Base-by-base conservation (phyloP, 352 stramenopile species). In the Blastocystis sp. region DNA sequence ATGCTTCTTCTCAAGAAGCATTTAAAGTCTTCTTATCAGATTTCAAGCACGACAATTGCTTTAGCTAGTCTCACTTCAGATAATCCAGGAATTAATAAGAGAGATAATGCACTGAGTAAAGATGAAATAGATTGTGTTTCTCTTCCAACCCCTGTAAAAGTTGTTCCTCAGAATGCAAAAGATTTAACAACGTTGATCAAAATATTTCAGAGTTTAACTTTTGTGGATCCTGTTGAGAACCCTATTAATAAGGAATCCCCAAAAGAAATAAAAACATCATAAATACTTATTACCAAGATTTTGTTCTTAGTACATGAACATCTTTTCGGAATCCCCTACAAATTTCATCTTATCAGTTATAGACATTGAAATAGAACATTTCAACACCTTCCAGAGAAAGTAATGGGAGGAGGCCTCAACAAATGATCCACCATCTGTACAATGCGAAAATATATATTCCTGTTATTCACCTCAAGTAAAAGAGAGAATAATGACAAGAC, bases 1-100 rank as follows among this genome's bases (percentile, higher is more conserved):
- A 60, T 81, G 69, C 51, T 81, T 48, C 19, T 56, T 3, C 40
- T 81, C 13, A 81, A 81, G 27, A 81, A 81, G 44, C 69, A 81
- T 33, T 62, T 81, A n/a, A 81, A 81, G 44, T 59, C 42, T 59
- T 27, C 42, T 13, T 81, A 81, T 37, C 69, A 81, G 2, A 81
- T 81, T 44, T 64, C 69, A 62, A 81, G 44, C 24, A 81, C 48
- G 11, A 54, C 40, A 19, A 56, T 81, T 0, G 69, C 69, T 24
- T 33, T 59, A 51, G 69, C 69, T 44, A 64, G 42, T 59, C 27
- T 81, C 17, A 59, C 6, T 9, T 27, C 33, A 1, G 69, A 81
- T 37, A 62, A 81, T 27, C 69, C 40, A 40, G 69, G 44, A 60
- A 35, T 81, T 27, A 59, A 81, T 24, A 59, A 62, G 44, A 48